Percentiles rank a stretch among this genome's conserved stretches.
phyloP scores from a whole-genome alignment of 228 moss, liverwort and hornwort species.

The Sphagnum fallax region DNA sequence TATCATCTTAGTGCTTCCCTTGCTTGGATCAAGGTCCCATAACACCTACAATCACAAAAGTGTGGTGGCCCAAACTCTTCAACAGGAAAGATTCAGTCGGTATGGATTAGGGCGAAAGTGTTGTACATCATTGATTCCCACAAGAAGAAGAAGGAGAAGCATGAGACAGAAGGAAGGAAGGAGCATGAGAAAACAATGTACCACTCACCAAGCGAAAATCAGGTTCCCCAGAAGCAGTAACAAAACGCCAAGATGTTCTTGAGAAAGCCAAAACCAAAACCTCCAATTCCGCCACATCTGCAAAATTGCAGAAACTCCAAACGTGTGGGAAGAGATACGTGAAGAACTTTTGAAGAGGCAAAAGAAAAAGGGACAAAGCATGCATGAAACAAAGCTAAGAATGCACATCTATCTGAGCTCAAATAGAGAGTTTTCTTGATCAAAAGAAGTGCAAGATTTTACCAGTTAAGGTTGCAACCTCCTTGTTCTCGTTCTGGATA shows the following conservation, averaged over 20 bases:
- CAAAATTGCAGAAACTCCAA: background rate
- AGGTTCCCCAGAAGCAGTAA: slow-evolving; percentile 71
- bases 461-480: too few species aligned
- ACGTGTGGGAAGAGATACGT: background rate
- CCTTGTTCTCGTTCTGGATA: too few species aligned
- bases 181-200: background rate
- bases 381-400: too few species aligned
- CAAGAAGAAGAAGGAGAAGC: background rate
- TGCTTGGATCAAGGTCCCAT: slow-evolving; percentile 57
- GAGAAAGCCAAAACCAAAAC: slow-evolving; percentile 67
- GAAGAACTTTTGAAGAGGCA: too few species aligned
- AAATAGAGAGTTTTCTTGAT: background rate
- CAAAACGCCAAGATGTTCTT: slow-evolving; percentile 50
- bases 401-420: background rate
- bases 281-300: slow-evolving; percentile 69
- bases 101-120: background rate
- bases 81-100: background rate
- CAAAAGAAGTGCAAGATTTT: background rate
- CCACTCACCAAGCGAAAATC: slow-evolving; percentile 69
- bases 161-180: slow-evolving; percentile 2
- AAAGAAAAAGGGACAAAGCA: background rate
- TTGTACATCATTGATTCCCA: background rate
- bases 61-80: background rate
- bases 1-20: slow-evolving; percentile 39
- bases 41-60: slow-evolving; percentile 37